Evolutionary conservation across 768 basidiomycete species (phyloP), one percentile per base, ranked within the genome.

Genomic region (Tulasnella calospora): DNA sequence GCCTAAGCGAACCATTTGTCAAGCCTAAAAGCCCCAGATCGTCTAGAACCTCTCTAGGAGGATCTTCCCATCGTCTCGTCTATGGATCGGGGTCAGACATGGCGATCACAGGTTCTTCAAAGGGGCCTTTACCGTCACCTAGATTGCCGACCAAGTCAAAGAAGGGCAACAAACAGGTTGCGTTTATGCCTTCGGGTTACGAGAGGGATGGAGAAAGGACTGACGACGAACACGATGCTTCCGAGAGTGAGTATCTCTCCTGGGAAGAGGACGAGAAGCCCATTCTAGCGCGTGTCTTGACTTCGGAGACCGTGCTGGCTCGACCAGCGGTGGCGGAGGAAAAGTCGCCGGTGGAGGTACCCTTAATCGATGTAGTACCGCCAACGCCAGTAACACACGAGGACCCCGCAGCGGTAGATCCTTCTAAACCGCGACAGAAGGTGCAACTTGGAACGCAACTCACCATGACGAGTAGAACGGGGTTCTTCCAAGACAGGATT

Each of bases 381-480:
- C 74, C 78, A 61, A 83, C 84, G 61, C 33, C 61, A 27, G 61
- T 67, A 30, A 35, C 61, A 27, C 61, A 67, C 61, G 61, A 67
- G 61, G 61, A 67, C 61, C 61, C 61, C 61, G 30, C 61, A 67
- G 61, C 61, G 27, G 61, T 67, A 30, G 61, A 67, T 35, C 61
- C 61, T 5, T 35, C 61, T 67, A 67, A 67, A 67, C 61, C 61
- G 61, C 61, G 61, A 67, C 30, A 67, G 81, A 83, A 83, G 74
- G 84, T 84, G 76, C 90, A 91, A 19, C 91, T 96, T 81, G 95
- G 95, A 17, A 96, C 94, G 15, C 86, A 94, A 70, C 85, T 98
- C 82, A 95, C 96, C 0, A 98, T 98, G 96, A 96, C 96, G 7
- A 96, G 94, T 82, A 89, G 96, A 40, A 93, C 93, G 23, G 94